Evolutionary conservation across 768 basidiomycete species (phyloP).

Genomic region (Tylopilus vinaceipallidus): DNA sequence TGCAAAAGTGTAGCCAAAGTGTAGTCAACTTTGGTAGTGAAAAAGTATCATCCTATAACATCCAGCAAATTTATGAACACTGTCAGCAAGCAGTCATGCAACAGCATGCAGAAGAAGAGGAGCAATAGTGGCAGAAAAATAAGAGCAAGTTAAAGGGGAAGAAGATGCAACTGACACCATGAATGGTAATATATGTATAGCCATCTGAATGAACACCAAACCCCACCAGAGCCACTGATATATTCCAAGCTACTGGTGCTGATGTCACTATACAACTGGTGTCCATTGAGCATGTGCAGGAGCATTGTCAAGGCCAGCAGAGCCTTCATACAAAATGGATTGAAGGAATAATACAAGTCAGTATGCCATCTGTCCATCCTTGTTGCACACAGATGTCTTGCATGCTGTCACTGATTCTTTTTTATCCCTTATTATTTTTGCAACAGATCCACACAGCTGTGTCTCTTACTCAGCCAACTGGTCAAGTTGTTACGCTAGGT

Average conservation of each 20-base stretch:
- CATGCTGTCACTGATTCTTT: background rate
- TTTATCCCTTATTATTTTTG: background rate
- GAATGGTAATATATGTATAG: constrained; percentile 29
- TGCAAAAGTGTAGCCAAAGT: no score
- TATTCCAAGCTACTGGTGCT: constrained; percentile 59
- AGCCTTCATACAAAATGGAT: constrained; percentile 66
- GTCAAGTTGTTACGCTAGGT: no score
- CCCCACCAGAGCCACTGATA: constrained; percentile 48
- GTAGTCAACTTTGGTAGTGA: no score
- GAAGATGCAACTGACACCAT: constrained; percentile 56
- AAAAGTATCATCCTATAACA: no score
- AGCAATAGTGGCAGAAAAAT: no score
- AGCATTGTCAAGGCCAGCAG: constrained; percentile 73
- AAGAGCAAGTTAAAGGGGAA: no score
- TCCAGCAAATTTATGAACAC: constrained; percentile 34
- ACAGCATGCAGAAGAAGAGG: no score
- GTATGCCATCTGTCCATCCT: constrained; percentile 23
- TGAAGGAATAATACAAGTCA: constrained; percentile 77
- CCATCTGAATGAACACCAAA: constrained; percentile 39
- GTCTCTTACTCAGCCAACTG: constrained; percentile 74
- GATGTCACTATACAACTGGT: constrained; percentile 80
- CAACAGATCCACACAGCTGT: constrained; percentile 66
- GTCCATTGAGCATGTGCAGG: constrained; percentile 75
- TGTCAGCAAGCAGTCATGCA: background rate
- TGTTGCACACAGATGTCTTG: background rate